Evolutionary conservation across 2,329 filamentous ascomycete species (phyloP), one percentile per base, ranked within the genome.

Genomic region (Penicillium corylophilum): DNA sequence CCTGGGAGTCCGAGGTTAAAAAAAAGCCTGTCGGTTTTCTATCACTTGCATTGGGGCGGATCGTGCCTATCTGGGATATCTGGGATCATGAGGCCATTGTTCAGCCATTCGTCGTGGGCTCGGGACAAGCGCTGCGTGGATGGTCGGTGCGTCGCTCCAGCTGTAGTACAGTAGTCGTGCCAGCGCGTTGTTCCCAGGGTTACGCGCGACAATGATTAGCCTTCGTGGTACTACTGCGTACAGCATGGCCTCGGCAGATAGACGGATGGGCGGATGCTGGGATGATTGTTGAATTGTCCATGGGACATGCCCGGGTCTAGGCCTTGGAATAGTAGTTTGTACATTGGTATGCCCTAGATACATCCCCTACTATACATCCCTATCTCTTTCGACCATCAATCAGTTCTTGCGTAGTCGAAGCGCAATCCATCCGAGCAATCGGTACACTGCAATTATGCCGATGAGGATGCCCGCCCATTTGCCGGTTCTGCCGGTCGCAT

Each of bases 391-490:
- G 6, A n/a, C 1, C 3, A 4, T 12, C 9, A n/a, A 23, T 53
- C 39, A 51, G 28, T 35, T 47, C 46, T 33, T 52, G 20, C 57
- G 59, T 41, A 62, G 16, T 15, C 47, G 42, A 26, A 90, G 70
- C 22, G 82, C 84, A 46, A 82, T 59, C 83, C 84, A 89, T 1
- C 84, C 85, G 5, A 90, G 77, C 5, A 90, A 41, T 45, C 89
- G 75, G 74, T 92, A 92, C 0, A 83, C 90, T 13, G 82, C 74
- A 60, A 90, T 86, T 57, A 95, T 95, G 2, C 78, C 83, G 46
- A 95, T 66, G 76, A 93, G 79, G 60, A 93, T 92, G 0, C 89
- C 90, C 18, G 90, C 82, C 78, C 89, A 89, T 64, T 83, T 80
- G 3, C 84, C 86, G 24, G 80, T 81, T 51, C 80, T 74, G 0